Percentiles rank a stretch among this genome's conserved stretches.
phyloP scores from a whole-genome alignment of 371 early-diverging fungal genomes.

The Apophysomyces sp. region DNA sequence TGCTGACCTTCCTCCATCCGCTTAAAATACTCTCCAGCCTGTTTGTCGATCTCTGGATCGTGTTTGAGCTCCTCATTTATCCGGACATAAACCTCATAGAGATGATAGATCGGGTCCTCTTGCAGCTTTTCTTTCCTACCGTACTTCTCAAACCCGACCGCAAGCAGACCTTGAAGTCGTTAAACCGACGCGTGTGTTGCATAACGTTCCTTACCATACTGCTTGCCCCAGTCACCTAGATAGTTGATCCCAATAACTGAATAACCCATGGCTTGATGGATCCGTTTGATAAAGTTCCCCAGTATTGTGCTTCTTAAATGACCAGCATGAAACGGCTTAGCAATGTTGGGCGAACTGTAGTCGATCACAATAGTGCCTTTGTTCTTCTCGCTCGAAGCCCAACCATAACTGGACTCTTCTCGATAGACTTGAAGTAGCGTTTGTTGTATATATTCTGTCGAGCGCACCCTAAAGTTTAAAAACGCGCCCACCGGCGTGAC shows the following conservation, averaged over 20 bases:
- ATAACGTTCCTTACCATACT: slow-evolving; percentile 72
- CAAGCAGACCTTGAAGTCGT: slow-evolving; percentile 69
- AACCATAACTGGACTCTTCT: slow-evolving; percentile 27
- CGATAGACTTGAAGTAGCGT: slow-evolving; percentile 51
- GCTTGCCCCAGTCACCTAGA: slow-evolving; percentile 99
- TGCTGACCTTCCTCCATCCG: slow-evolving; percentile 96
- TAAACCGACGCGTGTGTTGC: background rate
- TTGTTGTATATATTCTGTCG: slow-evolving; percentile 47
- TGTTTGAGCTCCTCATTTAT: slow-evolving; percentile 71
- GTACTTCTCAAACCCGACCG: slow-evolving; percentile 89
- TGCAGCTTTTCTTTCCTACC: slow-evolving; percentile 79
- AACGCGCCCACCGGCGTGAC: slow-evolving; percentile 61
- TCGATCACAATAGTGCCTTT: slow-evolving; percentile 82
- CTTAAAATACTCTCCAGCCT: slow-evolving; percentile 91
- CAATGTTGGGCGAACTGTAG: slow-evolving; percentile 99
- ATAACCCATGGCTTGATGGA: slow-evolving; percentile 88
- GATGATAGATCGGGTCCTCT: slow-evolving; percentile 91
- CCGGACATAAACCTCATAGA: slow-evolving; percentile 95
- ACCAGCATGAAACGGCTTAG: slow-evolving; percentile 99
- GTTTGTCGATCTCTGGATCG: slow-evolving; percentile 59
- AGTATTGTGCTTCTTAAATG: slow-evolving; percentile 99
- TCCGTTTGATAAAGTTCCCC: slow-evolving; percentile 92
- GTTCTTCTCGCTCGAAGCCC: slow-evolving; percentile 9
- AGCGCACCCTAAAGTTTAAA: slow-evolving; percentile 69
- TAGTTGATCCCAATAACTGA: slow-evolving; percentile 94